phyloP scores from a whole-genome alignment of 2,329 filamentous ascomycete genomes.

The Aureobasidium uvarum region DNA sequence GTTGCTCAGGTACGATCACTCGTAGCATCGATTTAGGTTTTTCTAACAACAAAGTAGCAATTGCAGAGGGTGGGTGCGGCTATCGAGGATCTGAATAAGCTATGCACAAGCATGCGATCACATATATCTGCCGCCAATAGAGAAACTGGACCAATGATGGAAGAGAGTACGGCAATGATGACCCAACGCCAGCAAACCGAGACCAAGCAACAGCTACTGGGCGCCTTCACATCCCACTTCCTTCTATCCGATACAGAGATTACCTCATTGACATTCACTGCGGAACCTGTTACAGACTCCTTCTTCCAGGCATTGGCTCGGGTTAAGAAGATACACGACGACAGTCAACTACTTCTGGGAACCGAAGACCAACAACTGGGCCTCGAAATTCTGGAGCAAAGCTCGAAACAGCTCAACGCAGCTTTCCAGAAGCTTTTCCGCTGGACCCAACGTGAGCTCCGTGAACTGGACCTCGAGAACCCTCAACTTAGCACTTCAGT shows the following conservation, averaged over 20 bases:
- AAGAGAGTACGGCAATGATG: conserved; percentile 73
- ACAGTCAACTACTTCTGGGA: conserved; percentile 85
- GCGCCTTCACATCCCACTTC: conserved; percentile 78
- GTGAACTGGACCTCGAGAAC: conserved; percentile 86
- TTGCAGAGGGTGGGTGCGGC: conserved; percentile 77
- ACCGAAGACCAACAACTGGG: conserved; percentile 87
- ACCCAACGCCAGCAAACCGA: conserved; percentile 71
- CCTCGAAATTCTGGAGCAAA: conserved; percentile 87
- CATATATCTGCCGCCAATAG: conserved; percentile 73
- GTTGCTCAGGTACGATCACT: conserved; percentile 69
- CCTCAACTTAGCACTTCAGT: conserved; percentile 87
- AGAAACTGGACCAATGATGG: conserved; percentile 70
- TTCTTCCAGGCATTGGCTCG: conserved; percentile 78
- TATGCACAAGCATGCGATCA: conserved; percentile 74
- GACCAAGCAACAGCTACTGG: conserved; percentile 73
- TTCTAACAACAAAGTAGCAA: conserved; percentile 59
- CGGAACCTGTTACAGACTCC: conserved; percentile 76
- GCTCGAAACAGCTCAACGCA: conserved; percentile 78
- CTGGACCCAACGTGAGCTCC: conserved; percentile 94
- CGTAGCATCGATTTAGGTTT: neutral
- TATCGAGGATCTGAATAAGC: conserved; percentile 73
- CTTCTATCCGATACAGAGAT: conserved; percentile 78
- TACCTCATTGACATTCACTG: conserved; percentile 69
- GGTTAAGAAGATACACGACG: conserved; percentile 81
- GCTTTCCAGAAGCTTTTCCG: conserved; percentile 95